phyloP scores from a whole-genome alignment of 805 yeast species.

The Saccharomyces mikatae region DNA sequence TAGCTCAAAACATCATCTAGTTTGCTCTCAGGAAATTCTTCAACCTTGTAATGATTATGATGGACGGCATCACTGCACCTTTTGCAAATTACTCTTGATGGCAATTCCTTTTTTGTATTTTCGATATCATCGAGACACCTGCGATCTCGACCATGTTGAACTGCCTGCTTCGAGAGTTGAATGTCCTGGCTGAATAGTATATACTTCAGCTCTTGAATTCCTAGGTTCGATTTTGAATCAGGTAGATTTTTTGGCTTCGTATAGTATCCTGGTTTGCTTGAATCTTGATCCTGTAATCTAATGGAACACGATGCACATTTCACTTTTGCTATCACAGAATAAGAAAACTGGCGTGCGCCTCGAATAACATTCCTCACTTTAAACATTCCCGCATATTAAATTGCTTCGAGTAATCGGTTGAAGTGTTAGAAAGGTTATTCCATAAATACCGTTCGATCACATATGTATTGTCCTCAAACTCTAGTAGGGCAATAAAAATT shows the following conservation, averaged over 20 bases:
- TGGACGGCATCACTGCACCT: constrained; percentile 49
- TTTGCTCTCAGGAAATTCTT: constrained; percentile 28
- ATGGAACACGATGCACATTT: constrained; percentile 55
- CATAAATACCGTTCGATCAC: not conserved
- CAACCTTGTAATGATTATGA: constrained; percentile 34
- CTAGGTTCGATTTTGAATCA: not conserved
- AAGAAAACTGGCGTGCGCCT: constrained; percentile 3
- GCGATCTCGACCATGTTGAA: not conserved
- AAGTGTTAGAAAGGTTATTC: not conserved
- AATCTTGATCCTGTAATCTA: constrained; percentile 36
- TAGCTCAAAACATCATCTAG: constrained; percentile 26
- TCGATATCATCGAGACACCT: constrained; percentile 2
- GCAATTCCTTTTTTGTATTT: constrained; percentile 7
- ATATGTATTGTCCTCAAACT: not conserved
- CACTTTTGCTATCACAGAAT: constrained; percentile 2
- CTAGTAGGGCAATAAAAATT: too few species aligned
- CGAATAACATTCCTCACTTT: not conserved
- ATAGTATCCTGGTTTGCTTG: constrained; percentile 39
- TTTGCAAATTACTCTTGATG: constrained; percentile 34
- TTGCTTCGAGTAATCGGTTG: not conserved
- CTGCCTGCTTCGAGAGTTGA: constrained; percentile 17
- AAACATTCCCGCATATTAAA: not conserved
- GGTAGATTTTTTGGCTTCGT: constrained; percentile 17
- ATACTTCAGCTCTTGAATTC: constrained; percentile 21
- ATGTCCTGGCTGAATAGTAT: constrained; percentile 25